Percentiles rank a stretch among this genome's conserved stretches.
These are phyloP conservation scores for Fonsecaea multimorphosa DNA, from an alignment of 2,329 filamentous ascomycete genomes.

Conservation along the genomic window DNA sequence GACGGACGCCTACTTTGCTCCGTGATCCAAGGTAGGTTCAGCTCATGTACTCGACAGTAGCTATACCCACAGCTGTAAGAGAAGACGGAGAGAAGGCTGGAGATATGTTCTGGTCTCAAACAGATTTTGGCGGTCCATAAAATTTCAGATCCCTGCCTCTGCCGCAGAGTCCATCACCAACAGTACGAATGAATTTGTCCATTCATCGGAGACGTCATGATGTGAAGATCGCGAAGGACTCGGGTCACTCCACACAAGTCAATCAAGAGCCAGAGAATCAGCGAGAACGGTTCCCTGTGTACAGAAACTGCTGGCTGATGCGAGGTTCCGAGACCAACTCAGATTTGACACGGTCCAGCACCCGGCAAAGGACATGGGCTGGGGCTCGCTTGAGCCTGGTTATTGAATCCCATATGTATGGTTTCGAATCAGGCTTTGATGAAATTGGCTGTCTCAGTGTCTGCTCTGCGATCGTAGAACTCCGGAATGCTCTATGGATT, in stretches of 20 bases:
- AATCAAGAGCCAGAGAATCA: not conserved
- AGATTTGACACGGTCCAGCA: not conserved
- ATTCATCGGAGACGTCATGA: not conserved
- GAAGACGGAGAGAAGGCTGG: not conserved
- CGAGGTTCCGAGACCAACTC: not conserved
- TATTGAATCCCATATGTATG: not conserved
- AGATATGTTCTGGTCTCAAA: not conserved
- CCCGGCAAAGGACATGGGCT: not conserved
- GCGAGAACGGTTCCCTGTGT: not conserved
- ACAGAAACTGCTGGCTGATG: not conserved
- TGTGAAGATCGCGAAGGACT: not conserved
- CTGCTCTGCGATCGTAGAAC: not conserved
- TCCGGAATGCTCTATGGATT: not conserved
- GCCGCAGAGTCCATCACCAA: not conserved
- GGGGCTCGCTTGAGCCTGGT: not conserved
- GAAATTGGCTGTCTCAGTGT: not conserved
- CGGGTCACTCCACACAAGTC: not conserved
- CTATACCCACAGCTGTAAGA: not conserved
- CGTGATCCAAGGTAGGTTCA: not conserved
- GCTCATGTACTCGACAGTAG: not conserved
- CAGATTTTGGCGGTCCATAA: not conserved
- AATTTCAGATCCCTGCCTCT: not conserved
- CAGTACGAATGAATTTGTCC: not conserved
- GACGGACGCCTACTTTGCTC: not conserved
- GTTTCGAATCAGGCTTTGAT: not conserved